phyloP scores from a whole-genome alignment of 768 basidiomycete genomes.

The Lanmaoa pseudosensibilis region DNA sequence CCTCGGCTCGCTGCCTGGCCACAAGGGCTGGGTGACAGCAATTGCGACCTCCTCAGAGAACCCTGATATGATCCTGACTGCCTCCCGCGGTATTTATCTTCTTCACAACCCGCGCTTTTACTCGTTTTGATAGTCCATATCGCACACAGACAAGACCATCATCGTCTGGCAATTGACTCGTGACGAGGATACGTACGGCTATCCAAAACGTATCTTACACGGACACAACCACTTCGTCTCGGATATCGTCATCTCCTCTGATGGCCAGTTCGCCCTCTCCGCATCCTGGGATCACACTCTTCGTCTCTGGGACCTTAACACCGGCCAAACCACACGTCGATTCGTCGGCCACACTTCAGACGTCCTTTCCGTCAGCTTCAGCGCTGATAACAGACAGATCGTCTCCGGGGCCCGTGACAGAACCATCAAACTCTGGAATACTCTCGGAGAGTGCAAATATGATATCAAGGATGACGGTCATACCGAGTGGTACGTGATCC shows the following conservation, averaged over 20 bases:
- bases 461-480: conserved; percentile 99
- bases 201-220: conserved; percentile 95
- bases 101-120: conserved; percentile 3
- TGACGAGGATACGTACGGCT: conserved; percentile 87
- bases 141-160: conserved; percentile 98
- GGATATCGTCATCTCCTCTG: conserved; percentile 97
- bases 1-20: conserved; percentile 88
- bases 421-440: conserved; percentile 99
- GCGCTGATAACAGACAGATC: conserved; percentile 99
- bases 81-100: conserved; percentile 79
- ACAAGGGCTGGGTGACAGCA: conserved; percentile 98
- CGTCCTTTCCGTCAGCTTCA: conserved; percentile 98
- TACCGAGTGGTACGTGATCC: conserved; percentile 73
- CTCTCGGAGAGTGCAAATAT: conserved; percentile 99
- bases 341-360: conserved; percentile 99
- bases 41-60: conserved; percentile 98
- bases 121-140: conserved; percentile 22
- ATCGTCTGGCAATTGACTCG: conserved; percentile 99
- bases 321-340: conserved; percentile 90
- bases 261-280: conserved; percentile 98
- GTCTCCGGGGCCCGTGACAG: conserved; percentile 97
- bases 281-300: conserved; percentile 99
- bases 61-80: conserved; percentile 98
- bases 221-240: conserved; percentile 99
- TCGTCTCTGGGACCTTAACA: conserved; percentile 99